Base-by-base conservation (phyloP, 352 stramenopile species). In the Pythium vanterpoolii region DNA sequence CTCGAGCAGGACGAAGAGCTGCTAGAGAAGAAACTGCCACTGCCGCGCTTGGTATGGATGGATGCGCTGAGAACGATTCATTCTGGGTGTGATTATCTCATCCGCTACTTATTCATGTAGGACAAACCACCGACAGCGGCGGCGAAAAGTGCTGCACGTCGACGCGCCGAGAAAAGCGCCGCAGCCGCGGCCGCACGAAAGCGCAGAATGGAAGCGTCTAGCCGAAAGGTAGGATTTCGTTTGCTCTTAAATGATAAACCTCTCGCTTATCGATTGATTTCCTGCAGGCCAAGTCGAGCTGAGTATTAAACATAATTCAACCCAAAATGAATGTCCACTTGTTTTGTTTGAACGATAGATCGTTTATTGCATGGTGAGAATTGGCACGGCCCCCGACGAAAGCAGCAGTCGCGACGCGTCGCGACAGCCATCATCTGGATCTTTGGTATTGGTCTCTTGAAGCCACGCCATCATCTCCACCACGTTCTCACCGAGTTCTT, bases 401-500 rank as follows among this genome's bases (percentile, higher is more conserved):
- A 77, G 70, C 40, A 93, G 52, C 19, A 93, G 46, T 4, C 60
- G 66, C 11, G 78, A 79, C 13, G 75, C 83, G 48, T 93, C 83
- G 1, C 83, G 81, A 42, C 80, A 93, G 5, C 83, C 83, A 60
- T 76, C 72, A 49, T 93, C 83, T 4, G 80, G 68, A 36, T 93
- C 83, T 16, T 65, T 28, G 3, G 61, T 63, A 23, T 68, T 60
- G 13, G 85, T 69, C 4, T 83, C 60, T 45, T 68, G 68, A 18
- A 93, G 67, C 83, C 83, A 93, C 1, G 64, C 64, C 13, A 71
- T 64, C 21, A 90, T 63, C 18, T 86, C 59, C 8, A 69, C 51
- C 8, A 90, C 45, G 21, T 66, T 59, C 2, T 85, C 66, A 2
- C 77, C 75, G 27, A 80, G 62, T 31, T 92, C 80, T 42, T 86